Conservation (phyloP, 2,329 filamentous ascomycete species). For the Aspergillus sclerotialis region DNA sequence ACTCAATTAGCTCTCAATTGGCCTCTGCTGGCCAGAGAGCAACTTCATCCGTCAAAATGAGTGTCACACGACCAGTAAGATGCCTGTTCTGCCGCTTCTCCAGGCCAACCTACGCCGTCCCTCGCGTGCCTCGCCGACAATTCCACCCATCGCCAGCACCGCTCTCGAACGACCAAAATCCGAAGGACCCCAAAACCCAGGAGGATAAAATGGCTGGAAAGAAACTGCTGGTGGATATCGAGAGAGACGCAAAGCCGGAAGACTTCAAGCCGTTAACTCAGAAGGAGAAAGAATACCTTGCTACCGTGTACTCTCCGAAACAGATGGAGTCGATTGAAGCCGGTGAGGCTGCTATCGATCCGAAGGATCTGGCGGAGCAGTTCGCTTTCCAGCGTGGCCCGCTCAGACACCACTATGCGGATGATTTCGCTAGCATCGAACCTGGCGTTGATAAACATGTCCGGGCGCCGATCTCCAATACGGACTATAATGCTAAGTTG, state of each 20-base stretch:
- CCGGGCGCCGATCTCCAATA: constrained; percentile 43
- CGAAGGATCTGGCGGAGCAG: constrained; percentile 67
- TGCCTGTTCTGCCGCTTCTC: constrained; percentile 46
- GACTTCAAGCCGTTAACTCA: constrained; percentile 55
- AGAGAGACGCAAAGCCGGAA: constrained; percentile 16
- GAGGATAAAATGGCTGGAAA: constrained; percentile 25
- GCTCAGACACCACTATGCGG: constrained; percentile 67
- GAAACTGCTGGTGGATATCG: constrained; percentile 17
- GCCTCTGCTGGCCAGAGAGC: constrained; percentile 24
- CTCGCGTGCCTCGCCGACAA: constrained; percentile 40
- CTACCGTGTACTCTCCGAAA: constrained; percentile 65
- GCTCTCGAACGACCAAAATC: constrained; percentile 29
- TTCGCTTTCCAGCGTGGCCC: constrained; percentile 65
- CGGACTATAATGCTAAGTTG: constrained; percentile 52
- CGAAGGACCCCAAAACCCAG: constrained; percentile 34
- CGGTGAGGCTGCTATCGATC: constrained; percentile 68
- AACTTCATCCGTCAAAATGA: constrained; percentile 35
- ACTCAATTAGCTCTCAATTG: constrained; percentile 10
- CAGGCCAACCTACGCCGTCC: constrained; percentile 29
- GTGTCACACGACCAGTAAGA: constrained; percentile 41
- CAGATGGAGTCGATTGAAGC: constrained; percentile 77
- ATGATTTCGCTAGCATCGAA: constrained; percentile 72
- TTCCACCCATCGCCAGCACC: constrained; percentile 40
- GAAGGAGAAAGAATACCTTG: constrained; percentile 57
- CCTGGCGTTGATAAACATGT: constrained; percentile 69